Base-by-base conservation (phyloP, 208 protist genomes). In the Crithidia acanthocephali region DNA sequence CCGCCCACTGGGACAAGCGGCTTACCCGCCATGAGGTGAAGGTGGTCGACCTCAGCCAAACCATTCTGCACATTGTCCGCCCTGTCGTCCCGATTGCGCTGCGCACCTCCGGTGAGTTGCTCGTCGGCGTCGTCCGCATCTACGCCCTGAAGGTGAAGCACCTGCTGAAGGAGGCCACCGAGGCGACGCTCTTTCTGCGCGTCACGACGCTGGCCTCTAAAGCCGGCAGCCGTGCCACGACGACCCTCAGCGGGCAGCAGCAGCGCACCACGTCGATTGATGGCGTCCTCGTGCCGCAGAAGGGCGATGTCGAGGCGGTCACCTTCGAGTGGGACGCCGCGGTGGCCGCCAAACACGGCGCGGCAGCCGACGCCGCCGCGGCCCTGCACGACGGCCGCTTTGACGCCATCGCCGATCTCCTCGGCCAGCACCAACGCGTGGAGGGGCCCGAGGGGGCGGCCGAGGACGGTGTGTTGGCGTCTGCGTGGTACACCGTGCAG, bases 91-190 rank as follows among this genome's bases (percentile, higher is more conserved):
- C 96, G 6, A 98, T 99, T 75, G 96, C 98, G 22, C 83, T 99
- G 44, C 96, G 98, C 68, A 98, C 97, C 35, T 97, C 91, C 28
- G 97, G 97, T 53, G 98, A 99, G 86, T 72, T 99, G 23, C 80
- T 99, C 22, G 88, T 99, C 58, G 98, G 98, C 70, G 96, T 99
- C 15, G 96, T 98, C n/a, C 92, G 97, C 65, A 99, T 99, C 68
- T 99, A 99, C 67, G 88, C 90, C 4, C 75, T 96, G 23, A 99
- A 99, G 72, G 95, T 98, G 32, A 87, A 84, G 35, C 84, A 95
- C 65, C 72, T 97, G 42, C 72, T 96, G 62, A 94, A 93, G 76
- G 91, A 97, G 59, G 88, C 93, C 27, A 87, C 84, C 2, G 91
- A 97, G 50, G 92, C 90, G 1, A 94, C 90, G 0, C 74, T 94